Evolutionary conservation across 2,329 filamentous ascomycete genomes (phyloP), one percentile per base, ranked within the genome.

Genomic region (Proliferodiscus dingleyae): DNA sequence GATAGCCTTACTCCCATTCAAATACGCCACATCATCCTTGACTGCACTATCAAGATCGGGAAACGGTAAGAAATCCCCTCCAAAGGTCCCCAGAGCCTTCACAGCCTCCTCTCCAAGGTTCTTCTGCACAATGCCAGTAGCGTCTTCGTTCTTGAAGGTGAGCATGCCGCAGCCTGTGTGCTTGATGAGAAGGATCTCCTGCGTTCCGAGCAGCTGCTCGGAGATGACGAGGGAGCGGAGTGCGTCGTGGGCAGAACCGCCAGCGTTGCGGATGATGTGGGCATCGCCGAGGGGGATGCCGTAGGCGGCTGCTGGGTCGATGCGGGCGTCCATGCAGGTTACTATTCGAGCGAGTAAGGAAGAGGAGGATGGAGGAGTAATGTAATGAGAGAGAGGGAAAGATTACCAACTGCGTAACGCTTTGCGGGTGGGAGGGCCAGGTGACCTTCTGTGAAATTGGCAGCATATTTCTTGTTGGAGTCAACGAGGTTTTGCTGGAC

Each of bases 271-370:
- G 49, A 89, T 83, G 24, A 89, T 78, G 64, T 93, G 87, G 0
- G 87, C 87, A 53, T 89, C 85, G 32, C 87, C 87, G 15, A 87
- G 75, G 16, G 74, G 68, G 46, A 90, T 83, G 7, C 82, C 83
- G 43, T 89, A 83, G 1, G 83, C 83, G 10, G 75, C 69, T 3
- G 79, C 74, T 0, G 87, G 80, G 57, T 91, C 75, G 56, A 82
- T 70, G 41, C 87, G 80, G 4, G 87, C 84, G 60, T 93, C 87
- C 86, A 93, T 93, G 66, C 87, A 93, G 0, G 85, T 87, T 36
- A 91, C 74, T 76, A 22, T 16, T 3, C 2, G 6, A 6, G 41
- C 19, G 22, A 41, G 54, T 42, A 53, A 38, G 11, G 13, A 36
- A 24, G 23, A 4, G 11, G 15, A 8, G 3, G 10, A 23, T 40